Evolutionary conservation across 352 stramenopile species (phyloP).

Genomic region (Elongisporangium senticosum): DNA sequence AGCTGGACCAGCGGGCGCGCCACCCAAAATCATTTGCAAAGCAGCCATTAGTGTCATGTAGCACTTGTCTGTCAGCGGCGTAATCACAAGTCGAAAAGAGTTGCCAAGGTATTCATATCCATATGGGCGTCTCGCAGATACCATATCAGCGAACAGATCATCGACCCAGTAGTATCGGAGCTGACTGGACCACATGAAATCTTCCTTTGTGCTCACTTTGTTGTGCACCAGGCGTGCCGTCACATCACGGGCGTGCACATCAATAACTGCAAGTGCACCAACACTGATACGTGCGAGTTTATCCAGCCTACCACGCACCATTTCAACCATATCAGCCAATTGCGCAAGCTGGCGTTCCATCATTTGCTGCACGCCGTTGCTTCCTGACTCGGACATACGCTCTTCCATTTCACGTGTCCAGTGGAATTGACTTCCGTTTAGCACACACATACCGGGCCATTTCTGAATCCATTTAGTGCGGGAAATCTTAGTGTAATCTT

Average conservation of each 20-base stretch:
- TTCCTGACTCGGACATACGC: conserved; percentile 68
- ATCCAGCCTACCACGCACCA: conserved; percentile 88
- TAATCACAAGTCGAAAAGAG: conserved; percentile 94
- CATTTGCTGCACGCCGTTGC: conserved; percentile 74
- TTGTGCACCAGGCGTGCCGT: conserved; percentile 89
- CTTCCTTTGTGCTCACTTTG: conserved; percentile 83
- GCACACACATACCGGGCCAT: conserved; percentile 86
- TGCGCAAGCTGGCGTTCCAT: conserved; percentile 82
- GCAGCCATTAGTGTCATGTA: conserved; percentile 95
- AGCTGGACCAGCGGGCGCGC: conserved; percentile 88
- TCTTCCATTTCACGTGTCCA: conserved; percentile 91
- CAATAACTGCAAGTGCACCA: conserved; percentile 91
- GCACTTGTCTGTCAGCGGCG: conserved; percentile 94
- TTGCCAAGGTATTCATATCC: conserved; percentile 97
- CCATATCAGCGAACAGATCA: conserved; percentile 87
- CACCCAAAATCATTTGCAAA: conserved; percentile 94
- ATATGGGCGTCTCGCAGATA: conserved; percentile 88
- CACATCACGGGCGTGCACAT: conserved; percentile 95
- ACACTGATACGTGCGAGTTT: conserved; percentile 85
- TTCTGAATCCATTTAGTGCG: conserved; percentile 91
- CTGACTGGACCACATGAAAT: conserved; percentile 86
- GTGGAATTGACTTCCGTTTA: conserved; percentile 92
- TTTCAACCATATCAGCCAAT: conserved; percentile 90
- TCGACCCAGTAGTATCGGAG: conserved; percentile 93
- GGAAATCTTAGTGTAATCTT: conserved; percentile 84